Conservation (phyloP, 371 early-diverging fungal species). For the Mucor circinelloides region DNA sequence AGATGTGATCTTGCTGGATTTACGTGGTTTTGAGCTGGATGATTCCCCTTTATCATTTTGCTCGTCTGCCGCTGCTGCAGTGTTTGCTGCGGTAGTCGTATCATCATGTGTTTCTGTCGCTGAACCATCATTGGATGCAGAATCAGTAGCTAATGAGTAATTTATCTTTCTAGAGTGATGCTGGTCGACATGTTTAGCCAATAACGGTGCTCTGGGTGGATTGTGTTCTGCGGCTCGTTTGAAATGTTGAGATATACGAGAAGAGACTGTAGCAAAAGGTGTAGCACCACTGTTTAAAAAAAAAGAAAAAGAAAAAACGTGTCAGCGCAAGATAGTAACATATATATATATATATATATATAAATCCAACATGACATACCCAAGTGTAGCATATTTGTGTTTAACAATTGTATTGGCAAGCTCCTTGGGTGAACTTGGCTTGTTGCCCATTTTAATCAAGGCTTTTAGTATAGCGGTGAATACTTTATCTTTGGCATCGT, state of each 20-base stretch:
- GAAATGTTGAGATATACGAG: slow-evolving; percentile 85
- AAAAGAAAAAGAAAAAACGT: neutral
- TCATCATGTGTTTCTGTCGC: slow-evolving; percentile 12
- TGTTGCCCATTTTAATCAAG: slow-evolving; percentile 71
- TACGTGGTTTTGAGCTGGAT: neutral
- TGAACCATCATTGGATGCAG: slow-evolving; percentile 1
- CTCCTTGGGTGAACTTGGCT: slow-evolving; percentile 82
- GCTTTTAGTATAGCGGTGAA: slow-evolving; percentile 83
- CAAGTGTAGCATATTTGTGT: slow-evolving; percentile 74
- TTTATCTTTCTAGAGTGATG: slow-evolving; percentile 78
- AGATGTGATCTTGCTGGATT: neutral
- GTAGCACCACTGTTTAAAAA: slow-evolving; percentile 64
- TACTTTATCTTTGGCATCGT: slow-evolving; percentile 83
- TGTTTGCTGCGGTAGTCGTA: neutral
- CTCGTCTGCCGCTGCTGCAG: neutral
- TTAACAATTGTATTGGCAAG: slow-evolving; percentile 77
- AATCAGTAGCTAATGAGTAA: slow-evolving; percentile 68
- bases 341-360: neutral
- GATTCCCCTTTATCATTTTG: neutral
- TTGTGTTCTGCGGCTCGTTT: slow-evolving; percentile 76
- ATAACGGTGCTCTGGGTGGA: slow-evolving; percentile 74
- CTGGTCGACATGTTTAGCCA: slow-evolving; percentile 75
- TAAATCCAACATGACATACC: slow-evolving; percentile 44
- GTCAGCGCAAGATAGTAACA: neutral
- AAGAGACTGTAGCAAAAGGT: slow-evolving; percentile 92